Conservation (phyloP, 208 protist species). For the Trypanosoma scelopori region DNA sequence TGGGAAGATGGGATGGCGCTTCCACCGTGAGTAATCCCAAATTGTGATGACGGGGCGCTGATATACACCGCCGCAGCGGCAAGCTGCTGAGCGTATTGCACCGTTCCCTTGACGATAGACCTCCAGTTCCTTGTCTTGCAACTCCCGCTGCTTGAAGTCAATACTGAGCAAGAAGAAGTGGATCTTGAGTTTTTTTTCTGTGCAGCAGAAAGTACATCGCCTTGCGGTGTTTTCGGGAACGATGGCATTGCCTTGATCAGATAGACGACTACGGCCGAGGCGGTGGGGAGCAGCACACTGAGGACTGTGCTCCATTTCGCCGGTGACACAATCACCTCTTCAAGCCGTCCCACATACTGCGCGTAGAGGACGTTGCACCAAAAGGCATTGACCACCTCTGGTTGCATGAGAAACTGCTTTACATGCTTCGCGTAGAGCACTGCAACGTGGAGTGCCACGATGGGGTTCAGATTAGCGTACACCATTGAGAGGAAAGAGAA, state of each 20-base stretch:
- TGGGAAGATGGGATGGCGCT: constrained; percentile 20
- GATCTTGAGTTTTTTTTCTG: no score
- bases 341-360: constrained; percentile 56
- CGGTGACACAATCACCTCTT: constrained; percentile 39
- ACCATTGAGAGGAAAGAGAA: constrained; percentile 57
- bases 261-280: constrained; percentile 70
- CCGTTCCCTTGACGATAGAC: constrained; percentile 21
- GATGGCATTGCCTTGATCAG: constrained; percentile 39
- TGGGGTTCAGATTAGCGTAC: constrained; percentile 76
- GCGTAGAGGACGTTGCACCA: constrained; percentile 80
- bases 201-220: constrained; percentile 2
- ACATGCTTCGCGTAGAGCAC: constrained; percentile 51
- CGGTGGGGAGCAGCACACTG: constrained; percentile 59
- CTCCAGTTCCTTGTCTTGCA: constrained; percentile 15
- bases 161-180: no score
- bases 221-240: neutral
- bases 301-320: constrained; percentile 68
- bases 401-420: constrained; percentile 38
- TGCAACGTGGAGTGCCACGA: constrained; percentile 63
- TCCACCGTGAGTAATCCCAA: neutral
- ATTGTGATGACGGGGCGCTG: neutral
- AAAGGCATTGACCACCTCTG: constrained; percentile 71
- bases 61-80: constrained; percentile 20
- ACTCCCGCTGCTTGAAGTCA: no score
- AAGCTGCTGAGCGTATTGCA: constrained; percentile 28